Evolutionary conservation across 805 yeast genomes (phyloP), one percentile per base, ranked within the genome.

Genomic region (Candida hispaniensis): DNA sequence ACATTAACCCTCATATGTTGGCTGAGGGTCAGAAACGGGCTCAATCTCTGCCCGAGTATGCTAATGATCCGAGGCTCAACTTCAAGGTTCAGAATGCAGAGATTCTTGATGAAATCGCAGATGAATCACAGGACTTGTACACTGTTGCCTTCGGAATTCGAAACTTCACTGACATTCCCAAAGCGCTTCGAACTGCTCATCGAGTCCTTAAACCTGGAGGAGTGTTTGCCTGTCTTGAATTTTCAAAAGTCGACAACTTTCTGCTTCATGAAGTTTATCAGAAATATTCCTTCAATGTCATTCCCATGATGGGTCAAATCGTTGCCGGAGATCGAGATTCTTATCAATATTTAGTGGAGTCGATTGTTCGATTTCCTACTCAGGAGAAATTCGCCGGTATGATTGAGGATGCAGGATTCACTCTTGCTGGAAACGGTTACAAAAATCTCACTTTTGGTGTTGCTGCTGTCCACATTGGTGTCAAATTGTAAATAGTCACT

Each of bases 101-200:
- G 60, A 65, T 67, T 6, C 67, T 91, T 63, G 96, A 83, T 47
- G 65, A 73, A 38, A 80, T 91, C 45, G 78, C 75, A 29, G 85
- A 79, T 49, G 75, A 78, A 55, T 81, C 94, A 6, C 88, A 85
- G 61, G 98, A 91, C 55, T 75, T 91, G 34, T 91, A 91, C 59
- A 91, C 98, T 2, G 85, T 91, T 48, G 93, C 96, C 3, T 91
- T 91, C 56, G 98, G 98, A 41, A 91, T 91, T 41, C 74, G 98
- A 59, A 91, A 91, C 60, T 91, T 93, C 59, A 91, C 98, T 40
- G 69, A 91, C 55, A 76, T 91, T 49, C 95, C 86, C 59, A 85
- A 83, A 4, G 98, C 97, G 17, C 67, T 91, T 49, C 69, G 80
- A 48, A 78, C 96, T n/a, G 98, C 98, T 19, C 79, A 88, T 63